These are phyloP conservation scores for Sclerotinia glacialis DNA, from an alignment of 2,329 filamentous ascomycete species.

Conservation along the genomic window DNA sequence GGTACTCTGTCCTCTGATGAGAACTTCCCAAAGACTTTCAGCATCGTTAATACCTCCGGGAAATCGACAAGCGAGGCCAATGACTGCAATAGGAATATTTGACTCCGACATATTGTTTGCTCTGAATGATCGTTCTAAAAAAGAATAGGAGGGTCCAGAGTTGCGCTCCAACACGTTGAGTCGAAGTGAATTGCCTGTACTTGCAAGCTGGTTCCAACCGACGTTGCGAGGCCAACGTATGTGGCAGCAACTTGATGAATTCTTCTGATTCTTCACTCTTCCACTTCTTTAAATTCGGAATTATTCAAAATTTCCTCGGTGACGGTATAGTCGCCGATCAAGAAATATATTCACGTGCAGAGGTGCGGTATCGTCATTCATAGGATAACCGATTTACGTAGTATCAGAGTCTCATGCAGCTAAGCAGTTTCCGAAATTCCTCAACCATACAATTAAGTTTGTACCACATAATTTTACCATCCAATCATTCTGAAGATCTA, in stretches of 20 bases:
- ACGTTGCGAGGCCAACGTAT: background rate
- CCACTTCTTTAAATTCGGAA: background rate
- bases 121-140: background rate
- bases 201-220: background rate
- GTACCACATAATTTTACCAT: background rate
- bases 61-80: conserved; percentile 1
- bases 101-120: conserved; percentile 33
- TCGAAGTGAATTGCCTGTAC: background rate
- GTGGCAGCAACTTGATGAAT: background rate
- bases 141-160: background rate
- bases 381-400: background rate
- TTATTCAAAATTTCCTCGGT: background rate
- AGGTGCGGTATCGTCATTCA: background rate
- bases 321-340: background rate
- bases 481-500: background rate
- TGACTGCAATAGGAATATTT: background rate
- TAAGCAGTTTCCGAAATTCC: background rate
- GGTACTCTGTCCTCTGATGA: conserved; percentile 70
- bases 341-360: background rate
- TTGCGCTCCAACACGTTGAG: background rate
- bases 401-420: background rate
- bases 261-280: background rate
- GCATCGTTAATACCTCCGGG: background rate
- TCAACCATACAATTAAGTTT: background rate
- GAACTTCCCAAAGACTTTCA: conserved; percentile 45